Evolutionary conservation across 179 eudicot species (phyloP), one percentile per base, ranked within the genome.

Genomic region (Amaranthus tricolor): DNA sequence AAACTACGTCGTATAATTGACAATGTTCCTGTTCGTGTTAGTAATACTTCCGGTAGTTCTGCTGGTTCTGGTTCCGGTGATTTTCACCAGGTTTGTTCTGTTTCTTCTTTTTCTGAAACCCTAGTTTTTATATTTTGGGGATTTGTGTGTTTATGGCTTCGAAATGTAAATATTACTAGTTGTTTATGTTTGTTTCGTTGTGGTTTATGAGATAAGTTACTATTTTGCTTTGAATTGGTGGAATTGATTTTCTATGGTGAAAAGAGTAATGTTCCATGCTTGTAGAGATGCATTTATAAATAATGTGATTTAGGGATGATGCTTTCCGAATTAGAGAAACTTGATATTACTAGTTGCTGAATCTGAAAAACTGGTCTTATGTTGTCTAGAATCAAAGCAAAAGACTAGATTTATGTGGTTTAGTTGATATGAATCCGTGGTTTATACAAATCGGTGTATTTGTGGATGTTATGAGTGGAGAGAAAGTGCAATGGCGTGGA

Each of bases 1-100:
- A 94, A 94, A 78, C 97, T 94, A 31, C 93, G 97, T 12, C 87
- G 97, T 12, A 94, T 94, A 43, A 79, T 89, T 24, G 97, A 90
- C n/a, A 87, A 89, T 52, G 97, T 94, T 52, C 98, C 98, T 0
- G 97, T 92, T 21, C 96, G 97, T 6, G 98, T 94, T 53, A 92
- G 87, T 72, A 94, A 94, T 56, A 90, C 98, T 13, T 95, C 99
- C 45, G 97, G 99, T 4, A 90, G 97, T 71, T 95, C 98, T 9
- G 99, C 99, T 17, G 99, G 99, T 78, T 95, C 97, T 4, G 99
- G 99, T 68, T 95, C 99, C 78, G 99, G 99, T 19, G 99, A 95
- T 71, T 95, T 95, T 48, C 97, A 92, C 72, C 98, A 94, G 98
- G 98, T 94, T 62, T 48, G 11, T 31, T 31, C 2, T 31, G 40